A percentile compares a stretch with the other conserved stretches of the same genome.
Evolutionary conservation across 192 early-diverging fungal species (phyloP).

Genomic region (Coemansia sp.): DNA sequence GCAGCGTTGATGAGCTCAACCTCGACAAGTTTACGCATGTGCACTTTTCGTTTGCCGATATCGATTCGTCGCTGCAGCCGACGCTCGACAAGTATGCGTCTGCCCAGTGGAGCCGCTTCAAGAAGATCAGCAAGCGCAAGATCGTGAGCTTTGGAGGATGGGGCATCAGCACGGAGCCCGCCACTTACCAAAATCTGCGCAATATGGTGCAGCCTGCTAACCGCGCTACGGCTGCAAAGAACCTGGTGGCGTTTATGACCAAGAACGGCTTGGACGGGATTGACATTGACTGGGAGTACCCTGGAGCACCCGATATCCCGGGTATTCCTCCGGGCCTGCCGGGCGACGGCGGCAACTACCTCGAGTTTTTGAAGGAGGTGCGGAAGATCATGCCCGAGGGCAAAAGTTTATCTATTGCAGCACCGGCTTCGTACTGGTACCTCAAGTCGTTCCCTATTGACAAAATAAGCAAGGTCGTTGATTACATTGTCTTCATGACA

Average conservation of each 20-base stretch:
- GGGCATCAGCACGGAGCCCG: constrained; percentile 15
- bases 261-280: constrained; percentile 9
- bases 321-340: constrained; percentile 15
- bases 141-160: constrained; percentile 22
- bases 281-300: constrained; percentile 26
- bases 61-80: constrained; percentile 1
- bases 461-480: constrained; percentile 13
- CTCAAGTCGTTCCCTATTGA: constrained; percentile 16
- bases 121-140: constrained; percentile 10
- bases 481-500: constrained; percentile 31
- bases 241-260: background rate
- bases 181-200: constrained; percentile 2
- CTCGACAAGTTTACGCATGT: constrained; percentile 12
- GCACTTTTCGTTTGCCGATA: constrained; percentile 20
- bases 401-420: constrained; percentile 18
- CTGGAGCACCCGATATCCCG: constrained; percentile 17
- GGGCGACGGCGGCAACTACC: constrained; percentile 15
- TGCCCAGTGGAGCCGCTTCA: constrained; percentile 9
- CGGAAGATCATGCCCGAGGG: constrained; percentile 5
- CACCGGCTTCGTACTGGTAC: constrained; percentile 21
- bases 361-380: constrained; percentile 13
- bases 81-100: constrained; percentile 8
- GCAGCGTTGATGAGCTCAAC: constrained; percentile 7
- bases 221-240: background rate
- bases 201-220: constrained; percentile 2